Conservation (phyloP, 1,284 basidiomycete genomes). For the Quambalaria eucalypti region DNA sequence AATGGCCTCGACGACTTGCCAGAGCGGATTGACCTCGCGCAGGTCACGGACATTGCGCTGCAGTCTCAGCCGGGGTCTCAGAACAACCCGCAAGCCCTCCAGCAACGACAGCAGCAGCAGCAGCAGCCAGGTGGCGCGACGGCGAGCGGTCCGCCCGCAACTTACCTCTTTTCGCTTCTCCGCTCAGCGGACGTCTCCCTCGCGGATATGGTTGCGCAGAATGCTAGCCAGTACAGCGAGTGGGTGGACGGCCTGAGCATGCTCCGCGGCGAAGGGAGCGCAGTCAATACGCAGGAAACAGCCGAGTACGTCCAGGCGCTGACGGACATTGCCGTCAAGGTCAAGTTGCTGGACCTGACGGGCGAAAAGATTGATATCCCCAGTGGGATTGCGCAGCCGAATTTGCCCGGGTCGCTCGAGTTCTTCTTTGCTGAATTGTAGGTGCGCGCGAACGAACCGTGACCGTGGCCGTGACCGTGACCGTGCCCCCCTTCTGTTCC, state of each 20-base stretch:
- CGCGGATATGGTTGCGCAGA: slow-evolving; percentile 76
- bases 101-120: not conserved
- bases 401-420: slow-evolving; percentile 68
- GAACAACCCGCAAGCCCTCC: no score
- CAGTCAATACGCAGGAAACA: slow-evolving; percentile 34
- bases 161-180: slow-evolving; percentile 25
- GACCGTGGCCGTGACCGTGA: not conserved
- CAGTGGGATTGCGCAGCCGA: slow-evolving; percentile 60
- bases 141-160: not conserved
- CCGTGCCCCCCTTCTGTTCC: no score
- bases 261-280: slow-evolving; percentile 30
- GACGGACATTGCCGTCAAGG: slow-evolving; percentile 87
- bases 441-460: not conserved
- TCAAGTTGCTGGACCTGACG: slow-evolving; percentile 62
- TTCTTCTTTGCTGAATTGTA: slow-evolving; percentile 71
- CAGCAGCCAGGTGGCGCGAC: not conserved
- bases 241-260: slow-evolving; percentile 94
- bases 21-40: slow-evolving; percentile 53
- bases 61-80: not conserved
- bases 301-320: slow-evolving; percentile 49
- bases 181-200: slow-evolving; percentile 51
- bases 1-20: slow-evolving; percentile 75
- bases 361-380: slow-evolving; percentile 63
- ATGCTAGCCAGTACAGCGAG: slow-evolving; percentile 77
- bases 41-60: slow-evolving; percentile 37